phyloP scores from a whole-genome alignment of 2,329 filamentous ascomycete species.

The Trichocomaceae sp. region DNA sequence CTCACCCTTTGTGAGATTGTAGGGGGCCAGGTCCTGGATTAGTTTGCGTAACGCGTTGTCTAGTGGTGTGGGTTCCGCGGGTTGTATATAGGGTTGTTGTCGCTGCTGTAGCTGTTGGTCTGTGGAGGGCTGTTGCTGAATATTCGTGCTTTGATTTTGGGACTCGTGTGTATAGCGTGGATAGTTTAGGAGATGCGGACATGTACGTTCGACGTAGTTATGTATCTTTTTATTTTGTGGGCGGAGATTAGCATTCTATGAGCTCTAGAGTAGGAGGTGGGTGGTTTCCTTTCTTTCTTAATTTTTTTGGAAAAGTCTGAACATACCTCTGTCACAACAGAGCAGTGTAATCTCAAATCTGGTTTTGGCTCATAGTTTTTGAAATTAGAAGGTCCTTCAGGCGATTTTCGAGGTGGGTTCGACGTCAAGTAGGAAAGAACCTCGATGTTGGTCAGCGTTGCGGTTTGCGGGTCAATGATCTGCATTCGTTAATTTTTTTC shows the following conservation, averaged over 20 bases:
- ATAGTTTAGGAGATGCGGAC: slow-evolving; percentile 35
- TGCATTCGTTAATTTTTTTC: not conserved
- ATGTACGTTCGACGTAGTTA: slow-evolving; percentile 36
- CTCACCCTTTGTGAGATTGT: slow-evolving; percentile 41
- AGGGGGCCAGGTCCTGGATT: slow-evolving; percentile 32
- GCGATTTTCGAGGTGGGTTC: slow-evolving; percentile 34
- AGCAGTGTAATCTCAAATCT: slow-evolving; percentile 41
- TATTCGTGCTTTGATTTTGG: not conserved
- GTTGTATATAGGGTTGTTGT: slow-evolving; percentile 13
- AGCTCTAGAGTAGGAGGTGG: no score
- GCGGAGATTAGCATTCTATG: not conserved
- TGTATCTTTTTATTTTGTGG: slow-evolving; percentile 27
- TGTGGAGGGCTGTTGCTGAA: slow-evolving; percentile 17
- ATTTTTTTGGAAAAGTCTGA: not conserved
- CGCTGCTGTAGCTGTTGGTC: slow-evolving; percentile 15
- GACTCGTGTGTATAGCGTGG: slow-evolving; percentile 24
- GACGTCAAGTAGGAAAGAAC: slow-evolving; percentile 35
- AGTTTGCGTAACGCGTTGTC: slow-evolving; percentile 34
- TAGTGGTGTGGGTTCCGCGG: slow-evolving; percentile 25
- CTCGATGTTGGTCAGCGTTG: slow-evolving; percentile 34
- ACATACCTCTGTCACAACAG: slow-evolving; percentile 41
- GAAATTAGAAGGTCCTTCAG: slow-evolving; percentile 33
- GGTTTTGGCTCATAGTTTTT: slow-evolving; percentile 36
- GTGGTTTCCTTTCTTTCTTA: no score
- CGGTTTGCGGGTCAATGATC: slow-evolving; percentile 16